phyloP scores from a whole-genome alignment of 345 rosid genomes.

The Cochlearia excelsa region DNA sequence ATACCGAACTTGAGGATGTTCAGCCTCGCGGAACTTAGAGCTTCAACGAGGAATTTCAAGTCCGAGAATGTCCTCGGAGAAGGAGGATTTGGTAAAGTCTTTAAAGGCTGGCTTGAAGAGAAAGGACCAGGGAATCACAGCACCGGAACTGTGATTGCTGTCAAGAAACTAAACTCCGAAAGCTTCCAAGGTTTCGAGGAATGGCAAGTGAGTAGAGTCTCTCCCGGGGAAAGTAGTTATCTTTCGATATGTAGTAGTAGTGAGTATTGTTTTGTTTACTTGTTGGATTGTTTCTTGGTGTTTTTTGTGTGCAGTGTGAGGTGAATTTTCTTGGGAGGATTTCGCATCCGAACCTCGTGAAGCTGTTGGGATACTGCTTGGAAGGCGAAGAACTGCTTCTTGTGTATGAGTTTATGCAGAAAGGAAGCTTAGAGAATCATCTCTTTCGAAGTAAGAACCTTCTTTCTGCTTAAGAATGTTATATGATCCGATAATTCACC shows the following conservation, averaged over 20 bases:
- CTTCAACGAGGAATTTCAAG: slow-evolving; percentile 67
- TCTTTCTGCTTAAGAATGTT: background rate
- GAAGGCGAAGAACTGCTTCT: slow-evolving; percentile 84
- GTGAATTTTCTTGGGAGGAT: slow-evolving; percentile 77
- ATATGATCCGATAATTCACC: background rate
- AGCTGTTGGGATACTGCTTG: slow-evolving; percentile 72
- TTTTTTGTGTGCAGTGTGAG: slow-evolving; percentile 61
- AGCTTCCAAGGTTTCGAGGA: slow-evolving; percentile 82
- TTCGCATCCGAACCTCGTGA: slow-evolving; percentile 88
- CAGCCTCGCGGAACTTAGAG: slow-evolving; percentile 61
- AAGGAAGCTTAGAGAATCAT: slow-evolving; percentile 94
- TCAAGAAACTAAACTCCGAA: slow-evolving; percentile 78
- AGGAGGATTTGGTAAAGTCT: slow-evolving; percentile 94
- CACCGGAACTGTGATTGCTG: slow-evolving; percentile 68
- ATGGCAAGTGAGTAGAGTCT: slow-evolving; percentile 71
- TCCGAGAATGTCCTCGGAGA: slow-evolving; percentile 80
- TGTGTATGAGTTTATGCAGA: slow-evolving; percentile 84
- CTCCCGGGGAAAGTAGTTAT: background rate
- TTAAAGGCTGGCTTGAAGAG: slow-evolving; percentile 89
- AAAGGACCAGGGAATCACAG: slow-evolving; percentile 50
- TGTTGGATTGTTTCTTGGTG: slow-evolving; percentile 13
- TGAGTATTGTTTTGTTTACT: slow-evolving; percentile 8
- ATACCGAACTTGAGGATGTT: slow-evolving; percentile 60
- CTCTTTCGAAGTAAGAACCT: slow-evolving; percentile 66
- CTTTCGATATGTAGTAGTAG: slow-evolving; percentile 1